These are phyloP conservation scores for Smallanthus sonchifolius DNA, from an alignment of 129 eudicot species.

Conservation along the genomic window DNA sequence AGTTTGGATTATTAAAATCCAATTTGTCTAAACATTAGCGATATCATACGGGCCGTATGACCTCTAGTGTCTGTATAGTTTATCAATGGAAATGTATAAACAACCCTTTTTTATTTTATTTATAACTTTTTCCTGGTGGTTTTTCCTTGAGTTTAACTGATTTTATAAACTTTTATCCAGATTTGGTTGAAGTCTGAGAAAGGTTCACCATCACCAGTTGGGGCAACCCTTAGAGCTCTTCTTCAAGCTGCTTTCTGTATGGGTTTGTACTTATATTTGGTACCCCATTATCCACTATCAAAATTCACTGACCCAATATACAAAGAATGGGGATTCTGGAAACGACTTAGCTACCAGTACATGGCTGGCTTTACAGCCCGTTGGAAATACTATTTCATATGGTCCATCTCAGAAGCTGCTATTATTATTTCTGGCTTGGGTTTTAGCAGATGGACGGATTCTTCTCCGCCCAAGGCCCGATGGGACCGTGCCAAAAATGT, in stretches of 20 bases:
- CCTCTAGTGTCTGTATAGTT: no score
- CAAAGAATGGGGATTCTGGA: constrained; percentile 75
- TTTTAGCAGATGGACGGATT: constrained; percentile 86
- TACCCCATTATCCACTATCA: constrained; percentile 64
- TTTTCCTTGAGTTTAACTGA: not conserved
- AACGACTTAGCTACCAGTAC: constrained; percentile 63
- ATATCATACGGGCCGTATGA: no score
- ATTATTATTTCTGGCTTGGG: constrained; percentile 83
- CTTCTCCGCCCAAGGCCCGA: constrained; percentile 59
- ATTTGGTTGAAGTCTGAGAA: constrained; percentile 43
- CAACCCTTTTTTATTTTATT: no score
- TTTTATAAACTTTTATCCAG: constrained; percentile 27
- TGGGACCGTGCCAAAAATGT: constrained; percentile 96
- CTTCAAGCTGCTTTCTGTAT: constrained; percentile 81
- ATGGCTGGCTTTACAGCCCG: constrained; percentile 87
- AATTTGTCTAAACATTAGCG: no score
- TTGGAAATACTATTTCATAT: constrained; percentile 87
- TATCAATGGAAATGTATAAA: no score
- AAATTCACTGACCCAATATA: constrained; percentile 60
- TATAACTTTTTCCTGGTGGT: not conserved
- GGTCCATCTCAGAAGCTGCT: constrained; percentile 90
- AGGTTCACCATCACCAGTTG: constrained; percentile 59
- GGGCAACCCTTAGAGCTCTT: constrained; percentile 57
- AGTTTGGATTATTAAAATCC: no score
- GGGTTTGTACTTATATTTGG: constrained; percentile 76